Base-by-base conservation (phyloP, 441 rosid genomes). In the Capsella rubella region DNA sequence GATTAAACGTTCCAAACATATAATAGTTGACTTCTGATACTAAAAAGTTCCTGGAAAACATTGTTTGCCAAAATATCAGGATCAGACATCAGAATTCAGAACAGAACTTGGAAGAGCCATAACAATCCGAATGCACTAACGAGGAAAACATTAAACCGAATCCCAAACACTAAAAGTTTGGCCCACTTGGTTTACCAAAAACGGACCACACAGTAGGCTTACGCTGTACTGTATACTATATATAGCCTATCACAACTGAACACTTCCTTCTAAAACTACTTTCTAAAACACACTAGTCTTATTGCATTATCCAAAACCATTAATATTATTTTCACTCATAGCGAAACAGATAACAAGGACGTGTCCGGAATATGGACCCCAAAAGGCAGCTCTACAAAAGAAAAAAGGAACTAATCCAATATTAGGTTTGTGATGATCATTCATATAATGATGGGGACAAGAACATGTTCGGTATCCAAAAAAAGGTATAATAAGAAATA, bases 1-100 rank as follows among this genome's bases (percentile, higher is more conserved):
- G 68, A 85, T 92, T 67, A 88, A 88, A 25, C 86, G 85, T 67
- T 87, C 13, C 32, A 60, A 60, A 31, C 18, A 25, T 39, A 59
- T 21, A 6, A 35, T 57, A 18, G 12, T 11, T 6, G 82, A 89
- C 54, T 85, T 78, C 84, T 86, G 25, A 18, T 18, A 18, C 1
- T 4, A 89, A 81, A 73, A 84, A 85, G 77, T 83, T 82, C 55
- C 90, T 15, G 2, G 8, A n/a, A 0, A 29, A 47, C 9, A 14
- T 42, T 18, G 6, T 14, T 35, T 53, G 64, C 49, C 14, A 43
- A 62, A 53, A 21, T 4, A 34, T 1, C 61, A 60, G 68, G 47
- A 10, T 32, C 10, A 32, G 25, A 32, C 25, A 21, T 21, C 25
- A 21, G 25, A 40, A 5, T n/a, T 14, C 49, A 40, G n/a, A 40